These are phyloP conservation scores for Zymoseptoria ardabiliae DNA, from an alignment of 2,329 filamentous ascomycete genomes.

Conservation along the genomic window DNA sequence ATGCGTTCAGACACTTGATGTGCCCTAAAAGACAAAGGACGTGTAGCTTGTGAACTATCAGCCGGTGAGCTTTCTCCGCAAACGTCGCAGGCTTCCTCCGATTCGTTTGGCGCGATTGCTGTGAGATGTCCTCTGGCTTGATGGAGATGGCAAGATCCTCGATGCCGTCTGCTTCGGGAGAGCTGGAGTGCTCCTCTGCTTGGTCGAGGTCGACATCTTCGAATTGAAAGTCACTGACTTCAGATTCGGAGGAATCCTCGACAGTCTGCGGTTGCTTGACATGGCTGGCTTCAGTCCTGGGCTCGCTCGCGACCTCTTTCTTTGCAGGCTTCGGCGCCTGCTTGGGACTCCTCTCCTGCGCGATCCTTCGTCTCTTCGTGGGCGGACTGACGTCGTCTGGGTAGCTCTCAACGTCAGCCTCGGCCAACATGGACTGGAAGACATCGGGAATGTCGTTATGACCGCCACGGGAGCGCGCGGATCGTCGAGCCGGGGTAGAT, in stretches of 20 bases:
- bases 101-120: constrained; percentile 24
- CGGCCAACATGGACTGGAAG: constrained; percentile 26
- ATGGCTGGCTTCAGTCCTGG: neutral
- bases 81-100: constrained; percentile 48
- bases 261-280: constrained; percentile 19
- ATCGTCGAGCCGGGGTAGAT: constrained; percentile 5
- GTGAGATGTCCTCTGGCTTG: constrained; percentile 27
- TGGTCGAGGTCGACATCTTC: constrained; percentile 51
- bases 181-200: constrained; percentile 16
- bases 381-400: constrained; percentile 18
- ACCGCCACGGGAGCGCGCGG: constrained; percentile 7
- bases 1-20: constrained; percentile 67
- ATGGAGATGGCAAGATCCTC: constrained; percentile 38
- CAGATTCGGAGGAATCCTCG: constrained; percentile 24
- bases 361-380: constrained; percentile 21
- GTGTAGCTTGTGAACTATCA: constrained; percentile 81
- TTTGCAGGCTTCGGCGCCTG: neutral
- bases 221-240: constrained; percentile 54
- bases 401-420: constrained; percentile 16
- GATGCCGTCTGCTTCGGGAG: constrained; percentile 24
- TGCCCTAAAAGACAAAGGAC: constrained; percentile 76
- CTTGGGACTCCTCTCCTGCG: neutral
- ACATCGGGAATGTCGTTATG: constrained; percentile 16
- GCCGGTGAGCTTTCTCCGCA: constrained; percentile 52
- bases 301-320: neutral